Evolutionary conservation across 257 asterid species (phyloP).

Genomic region (Solanum bukasovii): DNA sequence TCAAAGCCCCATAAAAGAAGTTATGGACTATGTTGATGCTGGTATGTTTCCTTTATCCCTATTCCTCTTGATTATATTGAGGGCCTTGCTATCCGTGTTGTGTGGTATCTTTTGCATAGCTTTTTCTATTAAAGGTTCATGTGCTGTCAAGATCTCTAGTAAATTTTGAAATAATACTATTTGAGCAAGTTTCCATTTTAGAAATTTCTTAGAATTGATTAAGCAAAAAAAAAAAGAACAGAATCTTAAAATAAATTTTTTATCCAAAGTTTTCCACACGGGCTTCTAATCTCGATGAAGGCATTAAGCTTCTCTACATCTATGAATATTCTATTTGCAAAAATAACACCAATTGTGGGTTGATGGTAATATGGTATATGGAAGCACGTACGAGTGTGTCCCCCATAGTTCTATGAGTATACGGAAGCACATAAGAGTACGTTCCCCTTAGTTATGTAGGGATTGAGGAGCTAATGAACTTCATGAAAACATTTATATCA

Average conservation of each 20-base stretch:
- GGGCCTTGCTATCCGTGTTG: neutral
- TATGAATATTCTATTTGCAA: no score
- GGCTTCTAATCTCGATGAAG: no score
- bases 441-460: no score
- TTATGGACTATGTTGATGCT: constrained; percentile 56
- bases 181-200: neutral
- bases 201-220: neutral
- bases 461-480: no score
- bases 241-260: neutral
- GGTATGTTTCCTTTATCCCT: constrained; percentile 9
- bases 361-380: no score
- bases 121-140: neutral
- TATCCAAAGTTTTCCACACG: neutral
- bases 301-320: no score
- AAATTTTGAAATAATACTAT: neutral
- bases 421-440: no score
- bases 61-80: neutral
- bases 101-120: neutral
- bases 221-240: neutral
- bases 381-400: no score
- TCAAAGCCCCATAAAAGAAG: constrained; percentile 31
- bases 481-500: no score
- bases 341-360: no score
- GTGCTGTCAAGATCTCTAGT: neutral
- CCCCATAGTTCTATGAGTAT: no score